Conservation (phyloP, 2,329 filamentous ascomycete species). For the Gnomoniopsis sp. region DNA sequence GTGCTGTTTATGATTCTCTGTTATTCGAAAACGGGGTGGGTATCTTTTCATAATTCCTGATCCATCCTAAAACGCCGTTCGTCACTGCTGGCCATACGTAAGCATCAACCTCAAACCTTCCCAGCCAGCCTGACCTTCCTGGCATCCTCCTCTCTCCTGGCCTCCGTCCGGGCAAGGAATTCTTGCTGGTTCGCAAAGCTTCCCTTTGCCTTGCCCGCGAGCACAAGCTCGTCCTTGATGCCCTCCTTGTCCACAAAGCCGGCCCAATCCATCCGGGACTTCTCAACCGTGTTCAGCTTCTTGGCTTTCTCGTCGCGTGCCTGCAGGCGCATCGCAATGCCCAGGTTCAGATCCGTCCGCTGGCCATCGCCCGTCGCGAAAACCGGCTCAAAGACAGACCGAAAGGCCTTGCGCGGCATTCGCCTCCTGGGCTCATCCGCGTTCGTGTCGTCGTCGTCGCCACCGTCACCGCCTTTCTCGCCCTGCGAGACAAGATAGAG, state of each 20-base stretch:
- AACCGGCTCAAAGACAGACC: conserved; percentile 59
- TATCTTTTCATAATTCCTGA: conserved; percentile 7
- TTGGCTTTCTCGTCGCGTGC: conserved; percentile 47
- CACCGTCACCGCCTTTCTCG: conserved; percentile 26
- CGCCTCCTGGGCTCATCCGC: conserved; percentile 36
- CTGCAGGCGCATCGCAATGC: conserved; percentile 45
- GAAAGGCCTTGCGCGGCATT: conserved; percentile 53
- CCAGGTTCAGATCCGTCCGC: conserved; percentile 57
- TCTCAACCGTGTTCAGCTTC: conserved; percentile 69
- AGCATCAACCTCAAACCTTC: conserved; percentile 20
- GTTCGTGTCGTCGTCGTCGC: conserved; percentile 22
- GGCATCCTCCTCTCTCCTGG: conserved; percentile 58
- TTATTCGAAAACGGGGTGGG: background rate
- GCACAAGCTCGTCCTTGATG: conserved; percentile 64
- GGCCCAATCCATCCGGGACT: conserved; percentile 71
- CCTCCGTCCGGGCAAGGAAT: conserved; percentile 63
- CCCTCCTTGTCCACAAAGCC: conserved; percentile 69
- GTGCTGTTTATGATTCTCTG: background rate
- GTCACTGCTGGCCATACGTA: background rate
- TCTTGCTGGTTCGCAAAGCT: conserved; percentile 61
- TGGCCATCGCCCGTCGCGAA: conserved; percentile 38
- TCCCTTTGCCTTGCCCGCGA: conserved; percentile 62
- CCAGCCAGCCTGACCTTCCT: conserved; percentile 49
- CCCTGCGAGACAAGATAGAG: conserved; percentile 53
- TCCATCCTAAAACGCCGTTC: background rate